Evolutionary conservation across 441 rosid species (phyloP).

Genomic region (Aquilaria agallochum): DNA sequence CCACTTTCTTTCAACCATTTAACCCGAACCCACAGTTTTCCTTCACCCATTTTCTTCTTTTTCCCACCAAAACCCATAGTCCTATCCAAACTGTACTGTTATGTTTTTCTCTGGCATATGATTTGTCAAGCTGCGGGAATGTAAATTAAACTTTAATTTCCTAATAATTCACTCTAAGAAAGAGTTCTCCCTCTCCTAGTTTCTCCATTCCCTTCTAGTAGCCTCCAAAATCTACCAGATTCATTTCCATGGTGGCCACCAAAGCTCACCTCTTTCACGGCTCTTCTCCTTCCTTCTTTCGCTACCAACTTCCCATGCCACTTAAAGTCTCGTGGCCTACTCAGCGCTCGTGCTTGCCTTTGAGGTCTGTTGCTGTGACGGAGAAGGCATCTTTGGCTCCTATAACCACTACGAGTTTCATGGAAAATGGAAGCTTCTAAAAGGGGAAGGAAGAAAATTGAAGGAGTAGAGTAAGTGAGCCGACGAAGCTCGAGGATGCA

Average conservation of each 20-base stretch:
- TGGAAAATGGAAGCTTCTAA: not conserved
- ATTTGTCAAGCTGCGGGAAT: too few relatives aligned
- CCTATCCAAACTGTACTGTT: too few relatives aligned
- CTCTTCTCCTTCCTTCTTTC: not conserved
- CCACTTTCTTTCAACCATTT: too few relatives aligned
- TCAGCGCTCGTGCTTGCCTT: not conserved
- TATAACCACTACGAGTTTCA: not conserved
- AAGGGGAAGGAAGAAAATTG: constrained; percentile 27
- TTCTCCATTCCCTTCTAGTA: not conserved
- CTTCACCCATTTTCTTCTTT: too few relatives aligned
- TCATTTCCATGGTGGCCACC: constrained; percentile 9
- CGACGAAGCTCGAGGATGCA: constrained; percentile 16
- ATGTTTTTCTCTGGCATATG: too few relatives aligned
- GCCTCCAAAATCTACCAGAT: too few relatives aligned
- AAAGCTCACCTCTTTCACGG: not conserved
- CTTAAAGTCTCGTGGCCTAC: not conserved
- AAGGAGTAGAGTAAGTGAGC: constrained; percentile 18
- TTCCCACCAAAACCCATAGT: too few relatives aligned
- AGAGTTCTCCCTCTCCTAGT: not conserved
- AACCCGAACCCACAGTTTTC: too few relatives aligned
- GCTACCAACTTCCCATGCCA: not conserved
- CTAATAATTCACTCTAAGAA: too few relatives aligned
- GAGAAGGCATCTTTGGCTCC: constrained; percentile 4
- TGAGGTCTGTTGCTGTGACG: not conserved
- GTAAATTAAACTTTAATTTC: too few relatives aligned